Evolutionary conservation across 2,329 filamentous ascomycete genomes (phyloP).

Genomic region (Geosmithia morbida): DNA sequence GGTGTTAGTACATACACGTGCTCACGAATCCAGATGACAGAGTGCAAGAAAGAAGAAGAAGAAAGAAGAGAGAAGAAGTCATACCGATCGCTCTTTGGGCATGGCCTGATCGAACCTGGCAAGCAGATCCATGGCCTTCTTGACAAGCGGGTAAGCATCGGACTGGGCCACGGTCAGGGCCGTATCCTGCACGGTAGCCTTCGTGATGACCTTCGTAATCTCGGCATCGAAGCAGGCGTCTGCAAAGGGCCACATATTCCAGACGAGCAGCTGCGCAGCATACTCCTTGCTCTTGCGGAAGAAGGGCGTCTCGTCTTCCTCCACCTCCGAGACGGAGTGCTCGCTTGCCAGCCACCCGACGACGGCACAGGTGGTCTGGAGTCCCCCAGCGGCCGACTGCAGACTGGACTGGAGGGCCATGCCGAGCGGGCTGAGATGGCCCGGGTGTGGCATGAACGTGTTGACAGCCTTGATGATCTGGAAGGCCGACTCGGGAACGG

Average conservation of each 20-base stretch:
- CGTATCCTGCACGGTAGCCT: constrained; percentile 28
- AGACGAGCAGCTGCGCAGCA: constrained; percentile 37
- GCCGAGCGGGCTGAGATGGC: constrained; percentile 38
- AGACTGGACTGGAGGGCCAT: constrained; percentile 32
- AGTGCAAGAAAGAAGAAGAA: neutral
- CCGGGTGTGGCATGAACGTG: constrained; percentile 35
- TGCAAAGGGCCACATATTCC: constrained; percentile 42
- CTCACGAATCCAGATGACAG: neutral
- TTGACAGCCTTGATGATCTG: constrained; percentile 31
- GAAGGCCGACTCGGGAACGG: constrained; percentile 33
- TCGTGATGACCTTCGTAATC: constrained; percentile 38
- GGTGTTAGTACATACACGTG: constrained; percentile 1
- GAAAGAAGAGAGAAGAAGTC: constrained; percentile 6
- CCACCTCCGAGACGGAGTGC: constrained; percentile 38
- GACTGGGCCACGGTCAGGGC: constrained; percentile 36
- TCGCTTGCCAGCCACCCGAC: constrained; percentile 44
- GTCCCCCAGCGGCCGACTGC: constrained; percentile 21
- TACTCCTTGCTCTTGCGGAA: constrained; percentile 39
- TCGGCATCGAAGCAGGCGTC: constrained; percentile 40
- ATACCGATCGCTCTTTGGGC: constrained; percentile 48
- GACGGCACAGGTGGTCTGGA: constrained; percentile 37
- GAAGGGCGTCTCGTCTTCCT: constrained; percentile 42
- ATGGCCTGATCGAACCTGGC: constrained; percentile 49
- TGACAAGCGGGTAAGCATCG: constrained; percentile 43
- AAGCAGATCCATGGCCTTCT: constrained; percentile 41